Evolutionary conservation across 164 flowering plant species (phyloP).

Genomic region (Magnolia officinalis): DNA sequence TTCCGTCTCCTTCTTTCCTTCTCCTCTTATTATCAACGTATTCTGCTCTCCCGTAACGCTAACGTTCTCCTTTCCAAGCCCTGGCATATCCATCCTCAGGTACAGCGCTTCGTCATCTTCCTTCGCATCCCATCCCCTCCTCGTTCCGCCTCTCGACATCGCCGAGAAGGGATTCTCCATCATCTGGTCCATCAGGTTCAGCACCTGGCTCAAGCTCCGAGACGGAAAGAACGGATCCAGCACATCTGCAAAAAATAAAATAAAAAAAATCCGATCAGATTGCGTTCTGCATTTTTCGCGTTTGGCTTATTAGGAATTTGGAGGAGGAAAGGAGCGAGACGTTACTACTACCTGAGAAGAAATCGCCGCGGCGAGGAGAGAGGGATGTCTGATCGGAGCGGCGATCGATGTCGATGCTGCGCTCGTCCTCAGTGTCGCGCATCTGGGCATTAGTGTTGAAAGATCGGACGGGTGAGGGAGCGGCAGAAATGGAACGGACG

Average conservation of each 20-base stretch:
- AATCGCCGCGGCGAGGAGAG: conserved; percentile 12
- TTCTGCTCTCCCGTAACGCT: conserved; percentile 60
- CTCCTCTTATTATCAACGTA: conserved; percentile 59
- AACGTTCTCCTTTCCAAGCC: conserved; percentile 58
- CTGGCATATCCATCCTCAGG: conserved; percentile 73
- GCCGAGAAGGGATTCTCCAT: conserved; percentile 41
- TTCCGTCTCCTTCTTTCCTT: conserved; percentile 42
- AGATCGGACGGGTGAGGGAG: conserved; percentile 21
- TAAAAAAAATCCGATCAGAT: neutral
- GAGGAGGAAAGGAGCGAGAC: neutral
- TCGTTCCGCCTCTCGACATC: conserved; percentile 26
- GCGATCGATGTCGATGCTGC: conserved; percentile 21
- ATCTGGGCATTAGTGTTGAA: conserved; percentile 34
- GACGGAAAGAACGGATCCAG: conserved; percentile 61
- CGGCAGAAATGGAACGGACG: conserved; percentile 14
- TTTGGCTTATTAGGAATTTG: neutral
- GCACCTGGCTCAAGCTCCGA: conserved; percentile 57
- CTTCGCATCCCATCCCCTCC: conserved; percentile 61
- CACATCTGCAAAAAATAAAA: conserved; percentile 38
- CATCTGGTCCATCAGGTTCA: conserved; percentile 74
- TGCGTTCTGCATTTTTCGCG: neutral
- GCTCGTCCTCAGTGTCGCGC: conserved; percentile 16
- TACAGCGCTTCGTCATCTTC: conserved; percentile 52
- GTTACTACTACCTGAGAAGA: conserved; percentile 43
- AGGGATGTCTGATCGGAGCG: conserved; percentile 11